Evolutionary conservation across 1,284 basidiomycete species (phyloP).

Genomic region (Rhizoctonia solani): DNA sequence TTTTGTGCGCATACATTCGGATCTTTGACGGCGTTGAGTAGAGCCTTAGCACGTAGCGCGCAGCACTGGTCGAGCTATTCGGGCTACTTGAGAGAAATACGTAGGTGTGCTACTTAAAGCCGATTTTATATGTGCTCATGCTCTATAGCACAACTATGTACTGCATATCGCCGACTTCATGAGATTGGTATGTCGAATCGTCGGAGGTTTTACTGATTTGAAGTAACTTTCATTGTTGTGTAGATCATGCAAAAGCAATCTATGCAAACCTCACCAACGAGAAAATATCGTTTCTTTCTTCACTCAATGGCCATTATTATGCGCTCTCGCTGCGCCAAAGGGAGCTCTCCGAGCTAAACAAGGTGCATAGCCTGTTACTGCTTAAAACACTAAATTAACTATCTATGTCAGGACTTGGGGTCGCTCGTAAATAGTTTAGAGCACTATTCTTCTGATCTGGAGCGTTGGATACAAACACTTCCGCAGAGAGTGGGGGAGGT

Average conservation of each 20-base stretch:
- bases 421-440: neutral
- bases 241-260: constrained; percentile 35
- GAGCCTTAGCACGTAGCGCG: constrained; percentile 30
- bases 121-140: neutral
- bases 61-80: constrained; percentile 37
- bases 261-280: constrained; percentile 33
- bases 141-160: constrained; percentile 31
- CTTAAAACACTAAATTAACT: neutral
- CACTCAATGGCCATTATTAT: constrained; percentile 1
- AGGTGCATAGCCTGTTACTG: neutral
- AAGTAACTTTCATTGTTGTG: neutral
- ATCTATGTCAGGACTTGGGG: neutral
- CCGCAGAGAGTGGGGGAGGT: neutral
- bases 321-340: neutral
- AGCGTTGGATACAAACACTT: neutral
- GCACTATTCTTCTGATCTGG: neutral
- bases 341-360: neutral
- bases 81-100: constrained; percentile 35
- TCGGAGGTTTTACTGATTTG: neutral
- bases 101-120: neutral
- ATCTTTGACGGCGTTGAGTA: neutral
- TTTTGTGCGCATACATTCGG: constrained; percentile 21
- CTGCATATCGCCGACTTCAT: constrained; percentile 31
- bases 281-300: constrained; percentile 9
- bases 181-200: constrained; percentile 30